Percentiles rank a stretch among this genome's conserved stretches.
These are phyloP conservation scores for Zygosaccharomyces pseudobailii DNA, from an alignment of 1,139 yeast genomes.

Conservation along the genomic window DNA sequence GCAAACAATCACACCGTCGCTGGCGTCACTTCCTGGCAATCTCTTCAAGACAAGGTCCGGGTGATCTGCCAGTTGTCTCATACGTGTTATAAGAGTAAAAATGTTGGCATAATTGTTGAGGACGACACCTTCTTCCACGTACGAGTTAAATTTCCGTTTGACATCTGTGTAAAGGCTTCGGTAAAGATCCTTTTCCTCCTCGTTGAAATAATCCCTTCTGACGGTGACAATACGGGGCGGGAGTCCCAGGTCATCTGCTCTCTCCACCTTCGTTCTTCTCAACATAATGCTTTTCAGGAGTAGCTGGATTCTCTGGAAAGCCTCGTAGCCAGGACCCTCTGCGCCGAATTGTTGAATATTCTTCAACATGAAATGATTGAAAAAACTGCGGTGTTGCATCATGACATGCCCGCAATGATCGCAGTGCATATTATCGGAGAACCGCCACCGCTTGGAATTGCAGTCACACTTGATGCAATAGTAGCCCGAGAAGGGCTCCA, in stretches of 20 bases:
- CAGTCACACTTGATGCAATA: conserved; percentile 92
- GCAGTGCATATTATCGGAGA: conserved; percentile 77
- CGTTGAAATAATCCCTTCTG: conserved; percentile 80
- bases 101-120: conserved; percentile 93
- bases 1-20: conserved; percentile 70
- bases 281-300: conserved; percentile 77
- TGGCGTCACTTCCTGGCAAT: conserved; percentile 39
- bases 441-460: conserved; percentile 73
- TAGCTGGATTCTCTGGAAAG: conserved; percentile 71
- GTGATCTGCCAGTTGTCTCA: conserved; percentile 97
- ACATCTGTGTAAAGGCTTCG: conserved; percentile 83
- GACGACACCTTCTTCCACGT: conserved; percentile 93
- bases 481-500: conserved; percentile 83
- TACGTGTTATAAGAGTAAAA: conserved; percentile 89
- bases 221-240: conserved; percentile 94
- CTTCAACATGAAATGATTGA: conserved; percentile 90
- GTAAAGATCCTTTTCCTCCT: conserved; percentile 89
- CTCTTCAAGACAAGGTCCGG: conserved; percentile 89
- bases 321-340: conserved; percentile 71
- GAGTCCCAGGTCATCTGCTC: conserved; percentile 94
- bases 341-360: conserved; percentile 84
- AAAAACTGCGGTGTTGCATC: conserved; percentile 91
- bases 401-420: conserved; percentile 85
- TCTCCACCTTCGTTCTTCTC: conserved; percentile 87
- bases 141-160: conserved; percentile 71